Evolutionary conservation across 306 rosid genomes (phyloP).

Genomic region (Vicia sativa): DNA sequence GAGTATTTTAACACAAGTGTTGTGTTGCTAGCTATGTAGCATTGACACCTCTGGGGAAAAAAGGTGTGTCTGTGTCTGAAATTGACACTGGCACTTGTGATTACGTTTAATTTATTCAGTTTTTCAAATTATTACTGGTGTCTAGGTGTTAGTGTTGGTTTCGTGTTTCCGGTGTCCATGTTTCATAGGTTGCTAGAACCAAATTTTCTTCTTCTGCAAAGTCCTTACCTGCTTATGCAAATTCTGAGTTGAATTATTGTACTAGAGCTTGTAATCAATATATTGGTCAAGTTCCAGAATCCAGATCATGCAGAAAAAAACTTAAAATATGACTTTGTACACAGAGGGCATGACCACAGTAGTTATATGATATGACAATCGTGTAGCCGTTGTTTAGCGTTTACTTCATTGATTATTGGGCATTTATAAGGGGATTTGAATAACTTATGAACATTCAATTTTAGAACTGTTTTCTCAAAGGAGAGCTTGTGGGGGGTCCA

Average conservation of each 20-base stretch:
- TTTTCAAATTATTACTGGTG: no score
- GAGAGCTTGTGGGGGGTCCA: neutral
- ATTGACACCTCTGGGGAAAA: no score
- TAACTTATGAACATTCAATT: neutral
- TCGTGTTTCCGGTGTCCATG: no score
- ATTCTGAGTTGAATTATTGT: conserved; percentile 18
- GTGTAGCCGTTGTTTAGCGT: neutral
- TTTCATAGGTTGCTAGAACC: neutral
- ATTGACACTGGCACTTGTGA: no score
- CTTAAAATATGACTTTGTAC: neutral
- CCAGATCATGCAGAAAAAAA: neutral
- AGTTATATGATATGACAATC: neutral
- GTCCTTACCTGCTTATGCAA: neutral
- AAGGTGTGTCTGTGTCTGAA: no score
- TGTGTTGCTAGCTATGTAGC: no score
- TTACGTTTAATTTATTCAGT: no score
- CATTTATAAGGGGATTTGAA: neutral
- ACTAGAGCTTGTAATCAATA: neutral
- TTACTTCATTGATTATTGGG: neutral
- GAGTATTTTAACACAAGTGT: neutral
- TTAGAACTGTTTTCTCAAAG: conserved; percentile 1
- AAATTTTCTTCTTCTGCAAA: conserved; percentile 8
- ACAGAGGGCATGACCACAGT: neutral
- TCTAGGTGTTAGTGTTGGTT: no score
- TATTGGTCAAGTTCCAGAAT: neutral